Conservation (phyloP, 768 basidiomycete species). For the Mycena sanguinolenta region DNA sequence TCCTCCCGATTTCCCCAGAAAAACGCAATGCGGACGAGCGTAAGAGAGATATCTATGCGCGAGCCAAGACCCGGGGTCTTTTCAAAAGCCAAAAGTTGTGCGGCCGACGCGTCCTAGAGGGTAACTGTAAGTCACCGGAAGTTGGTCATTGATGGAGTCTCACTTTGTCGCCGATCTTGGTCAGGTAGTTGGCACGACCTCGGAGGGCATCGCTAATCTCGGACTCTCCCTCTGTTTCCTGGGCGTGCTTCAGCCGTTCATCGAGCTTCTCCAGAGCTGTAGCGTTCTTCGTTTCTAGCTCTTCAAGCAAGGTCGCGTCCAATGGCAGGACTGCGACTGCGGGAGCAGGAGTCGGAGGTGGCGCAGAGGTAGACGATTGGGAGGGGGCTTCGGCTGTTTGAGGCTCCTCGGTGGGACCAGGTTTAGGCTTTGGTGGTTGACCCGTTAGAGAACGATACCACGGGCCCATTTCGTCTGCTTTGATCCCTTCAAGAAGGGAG, state of each 20-base stretch:
- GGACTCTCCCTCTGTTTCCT: slow-evolving; percentile 92
- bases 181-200: slow-evolving; percentile 87
- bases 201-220: slow-evolving; percentile 92
- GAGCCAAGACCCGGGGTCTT: slow-evolving; percentile 95
- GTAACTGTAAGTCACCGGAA: neutral
- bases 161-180: slow-evolving; percentile 88
- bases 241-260: slow-evolving; percentile 83
- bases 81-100: slow-evolving; percentile 86
- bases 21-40: slow-evolving; percentile 89
- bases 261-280: slow-evolving; percentile 82
- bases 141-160: neutral
- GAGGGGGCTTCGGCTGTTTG: slow-evolving; percentile 5
- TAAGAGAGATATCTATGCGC: slow-evolving; percentile 92
- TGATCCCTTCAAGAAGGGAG: slow-evolving; percentile 79
- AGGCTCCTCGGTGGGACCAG: slow-evolving; percentile 12
- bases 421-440: slow-evolving; percentile 1
- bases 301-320: slow-evolving; percentile 65
- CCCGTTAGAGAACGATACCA: slow-evolving; percentile 47
- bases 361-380: slow-evolving; percentile 54
- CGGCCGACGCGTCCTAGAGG: slow-evolving; percentile 81
- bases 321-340: slow-evolving; percentile 58
- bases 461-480: slow-evolving; percentile 73
- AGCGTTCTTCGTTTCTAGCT: slow-evolving; percentile 78
- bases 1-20: slow-evolving; percentile 88
- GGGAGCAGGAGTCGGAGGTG: slow-evolving; percentile 55